phyloP scores from a whole-genome alignment of 306 rosid species.

The Cucumis cinereus region DNA sequence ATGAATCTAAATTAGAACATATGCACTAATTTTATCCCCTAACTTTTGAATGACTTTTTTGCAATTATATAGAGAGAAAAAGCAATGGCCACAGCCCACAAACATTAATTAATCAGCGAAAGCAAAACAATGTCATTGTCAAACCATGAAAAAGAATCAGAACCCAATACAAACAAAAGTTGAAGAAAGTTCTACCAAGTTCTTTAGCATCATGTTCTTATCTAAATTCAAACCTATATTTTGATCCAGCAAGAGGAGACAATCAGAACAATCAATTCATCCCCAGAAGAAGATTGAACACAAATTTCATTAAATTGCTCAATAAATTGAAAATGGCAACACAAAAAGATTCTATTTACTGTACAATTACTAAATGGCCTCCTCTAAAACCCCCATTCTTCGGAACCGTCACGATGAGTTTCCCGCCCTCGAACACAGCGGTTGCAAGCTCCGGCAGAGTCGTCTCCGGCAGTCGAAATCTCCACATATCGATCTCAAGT shows the following conservation, averaged over 20 bases:
- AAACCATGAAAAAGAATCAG: not conserved
- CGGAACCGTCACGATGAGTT: constrained; percentile 86
- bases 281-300: not conserved
- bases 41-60: not conserved
- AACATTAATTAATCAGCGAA: not conserved
- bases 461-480: constrained; percentile 85
- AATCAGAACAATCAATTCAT: not conserved
- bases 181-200: not conserved
- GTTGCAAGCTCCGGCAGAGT: constrained; percentile 84
- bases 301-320: not conserved
- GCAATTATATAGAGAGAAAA: not conserved
- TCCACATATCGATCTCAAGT: constrained; percentile 81
- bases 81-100: not conserved
- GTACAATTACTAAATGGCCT: constrained; percentile 81
- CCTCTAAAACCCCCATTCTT: constrained; percentile 35
- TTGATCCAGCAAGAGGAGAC: not conserved
- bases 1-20: not conserved
- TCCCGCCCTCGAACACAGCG: constrained; percentile 63
- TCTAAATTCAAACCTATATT: not conserved
- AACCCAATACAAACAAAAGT: not conserved
- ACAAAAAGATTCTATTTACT: constrained; percentile 17
- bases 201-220: not conserved
- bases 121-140: not conserved
- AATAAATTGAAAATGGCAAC: not conserved
- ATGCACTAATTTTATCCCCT: not conserved